These are phyloP conservation scores for Leccinellum albellum DNA, from an alignment of 768 basidiomycete genomes.

Conservation along the genomic window DNA sequence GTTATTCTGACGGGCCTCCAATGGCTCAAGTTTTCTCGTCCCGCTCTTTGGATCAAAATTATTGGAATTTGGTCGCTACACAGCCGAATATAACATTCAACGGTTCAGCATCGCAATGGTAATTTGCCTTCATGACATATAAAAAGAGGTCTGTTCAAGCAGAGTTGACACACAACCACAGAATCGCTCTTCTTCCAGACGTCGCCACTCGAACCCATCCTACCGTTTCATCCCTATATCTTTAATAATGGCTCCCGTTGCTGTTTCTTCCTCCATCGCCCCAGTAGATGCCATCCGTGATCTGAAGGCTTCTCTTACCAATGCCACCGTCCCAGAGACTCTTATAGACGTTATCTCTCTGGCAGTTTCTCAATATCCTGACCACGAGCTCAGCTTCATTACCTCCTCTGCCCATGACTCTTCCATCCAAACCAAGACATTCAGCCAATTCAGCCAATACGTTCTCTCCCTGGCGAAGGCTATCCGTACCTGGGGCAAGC, in stretches of 20 bases:
- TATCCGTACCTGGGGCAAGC: constrained; percentile 21
- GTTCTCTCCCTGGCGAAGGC: constrained; percentile 21
- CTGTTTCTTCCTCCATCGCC: constrained; percentile 6
- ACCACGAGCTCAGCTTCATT: constrained; percentile 25
- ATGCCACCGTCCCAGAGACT: constrained; percentile 10
- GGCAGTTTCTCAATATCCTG: constrained; percentile 20
- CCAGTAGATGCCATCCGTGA: constrained; percentile 8
- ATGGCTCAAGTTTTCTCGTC: background rate
- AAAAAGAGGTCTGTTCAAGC: constrained; percentile 14
- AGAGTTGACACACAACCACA: background rate
- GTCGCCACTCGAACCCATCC: background rate
- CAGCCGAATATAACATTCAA: background rate
- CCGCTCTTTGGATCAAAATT: background rate
- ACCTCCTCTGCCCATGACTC: constrained; percentile 30
- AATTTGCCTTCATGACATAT: constrained; percentile 11
- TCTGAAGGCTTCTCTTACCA: constrained; percentile 14
- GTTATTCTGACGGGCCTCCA: background rate
- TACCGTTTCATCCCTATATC: background rate
- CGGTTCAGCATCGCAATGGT: background rate
- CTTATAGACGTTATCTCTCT: constrained; percentile 22
- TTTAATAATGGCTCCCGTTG: constrained; percentile 16
- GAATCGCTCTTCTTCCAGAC: background rate
- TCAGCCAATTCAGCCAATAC: constrained; percentile 16
- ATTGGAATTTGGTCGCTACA: background rate
- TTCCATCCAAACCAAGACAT: constrained; percentile 25